Evolutionary conservation across 2,329 filamentous ascomycete genomes (phyloP).

Genomic region (Fusarium verrucosum): DNA sequence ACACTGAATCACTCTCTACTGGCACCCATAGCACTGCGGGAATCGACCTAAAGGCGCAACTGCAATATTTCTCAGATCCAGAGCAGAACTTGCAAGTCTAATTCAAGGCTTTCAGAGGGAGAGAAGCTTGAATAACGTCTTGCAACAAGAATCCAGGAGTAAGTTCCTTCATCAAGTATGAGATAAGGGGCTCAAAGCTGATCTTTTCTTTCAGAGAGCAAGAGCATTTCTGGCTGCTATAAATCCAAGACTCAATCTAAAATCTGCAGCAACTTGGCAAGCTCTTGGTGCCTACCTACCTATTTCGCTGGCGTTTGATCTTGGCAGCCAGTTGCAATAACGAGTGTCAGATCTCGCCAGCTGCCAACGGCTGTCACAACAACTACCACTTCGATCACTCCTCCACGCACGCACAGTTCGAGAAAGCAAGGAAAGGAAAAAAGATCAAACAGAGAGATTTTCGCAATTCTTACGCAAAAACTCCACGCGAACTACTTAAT

Average conservation of each 20-base stretch:
- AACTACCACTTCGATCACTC: neutral
- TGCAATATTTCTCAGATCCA: neutral
- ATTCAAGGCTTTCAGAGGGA: neutral
- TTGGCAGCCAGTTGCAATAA: neutral
- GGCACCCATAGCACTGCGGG: neutral
- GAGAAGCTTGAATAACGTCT: neutral
- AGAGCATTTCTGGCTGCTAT: neutral
- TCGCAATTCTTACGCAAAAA: neutral
- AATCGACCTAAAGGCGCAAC: neutral
- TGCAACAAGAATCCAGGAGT: neutral
- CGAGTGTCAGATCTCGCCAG: slow-evolving; percentile 23
- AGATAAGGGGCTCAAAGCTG: neutral
- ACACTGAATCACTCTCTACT: neutral
- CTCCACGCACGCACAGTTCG: neutral
- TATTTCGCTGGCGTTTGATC: neutral
- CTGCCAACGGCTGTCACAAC: slow-evolving; percentile 19
- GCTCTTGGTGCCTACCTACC: neutral
- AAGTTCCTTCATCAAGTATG: neutral
- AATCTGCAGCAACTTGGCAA: neutral
- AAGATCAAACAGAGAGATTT: neutral
- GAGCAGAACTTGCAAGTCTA: neutral
- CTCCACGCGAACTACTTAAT: neutral
- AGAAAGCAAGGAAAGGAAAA: neutral
- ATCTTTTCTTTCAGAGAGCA: neutral
- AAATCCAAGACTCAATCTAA: neutral